A percentile compares a stretch with the other conserved stretches of the same genome.
Conservation (phyloP, 352 stramenopile genomes). For the Plasmopara viticola region DNA sequence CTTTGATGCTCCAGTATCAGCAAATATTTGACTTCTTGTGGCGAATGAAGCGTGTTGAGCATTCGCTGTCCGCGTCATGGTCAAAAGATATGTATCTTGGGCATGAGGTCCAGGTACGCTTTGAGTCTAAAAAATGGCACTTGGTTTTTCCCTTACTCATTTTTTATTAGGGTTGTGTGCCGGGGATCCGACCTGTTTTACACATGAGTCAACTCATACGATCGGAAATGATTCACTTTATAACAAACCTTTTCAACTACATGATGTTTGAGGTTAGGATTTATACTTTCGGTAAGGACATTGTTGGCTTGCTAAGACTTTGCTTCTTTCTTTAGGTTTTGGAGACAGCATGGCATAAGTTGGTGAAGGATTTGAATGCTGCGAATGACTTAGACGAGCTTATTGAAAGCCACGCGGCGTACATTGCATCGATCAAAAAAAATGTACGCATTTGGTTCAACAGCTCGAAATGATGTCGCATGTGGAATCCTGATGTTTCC, state of each 20-base stretch:
- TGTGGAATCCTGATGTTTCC: slow-evolving; percentile 6
- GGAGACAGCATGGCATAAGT: slow-evolving; percentile 90
- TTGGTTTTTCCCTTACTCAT: slow-evolving; percentile 1
- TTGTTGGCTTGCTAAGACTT: neutral
- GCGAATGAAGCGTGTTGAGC: slow-evolving; percentile 86
- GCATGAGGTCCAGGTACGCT: slow-evolving; percentile 84
- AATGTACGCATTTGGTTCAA: slow-evolving; percentile 42
- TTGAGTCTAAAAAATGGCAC: too few species aligned
- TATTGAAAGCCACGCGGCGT: slow-evolving; percentile 93
- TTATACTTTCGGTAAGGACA: neutral
- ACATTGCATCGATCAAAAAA: slow-evolving; percentile 88
- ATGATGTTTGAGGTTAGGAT: slow-evolving; percentile 94
- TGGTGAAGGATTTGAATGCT: slow-evolving; percentile 86
- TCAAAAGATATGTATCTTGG: slow-evolving; percentile 94
- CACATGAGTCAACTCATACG: slow-evolving; percentile 92
- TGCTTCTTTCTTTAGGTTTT: slow-evolving; percentile 47
- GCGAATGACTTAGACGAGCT: slow-evolving; percentile 93
- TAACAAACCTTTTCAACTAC: slow-evolving; percentile 96
- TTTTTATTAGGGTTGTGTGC: slow-evolving; percentile 41
- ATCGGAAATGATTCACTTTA: slow-evolving; percentile 98
- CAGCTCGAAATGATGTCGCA: neutral
- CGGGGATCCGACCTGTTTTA: slow-evolving; percentile 61
- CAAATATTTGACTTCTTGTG: slow-evolving; percentile 89
- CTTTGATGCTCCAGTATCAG: slow-evolving; percentile 82
- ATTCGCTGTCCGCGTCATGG: slow-evolving; percentile 95